Percentiles rank a stretch among this genome's conserved stretches.
Conservation (phyloP, 2,329 filamentous ascomycete species). For the Fusarium poae region DNA sequence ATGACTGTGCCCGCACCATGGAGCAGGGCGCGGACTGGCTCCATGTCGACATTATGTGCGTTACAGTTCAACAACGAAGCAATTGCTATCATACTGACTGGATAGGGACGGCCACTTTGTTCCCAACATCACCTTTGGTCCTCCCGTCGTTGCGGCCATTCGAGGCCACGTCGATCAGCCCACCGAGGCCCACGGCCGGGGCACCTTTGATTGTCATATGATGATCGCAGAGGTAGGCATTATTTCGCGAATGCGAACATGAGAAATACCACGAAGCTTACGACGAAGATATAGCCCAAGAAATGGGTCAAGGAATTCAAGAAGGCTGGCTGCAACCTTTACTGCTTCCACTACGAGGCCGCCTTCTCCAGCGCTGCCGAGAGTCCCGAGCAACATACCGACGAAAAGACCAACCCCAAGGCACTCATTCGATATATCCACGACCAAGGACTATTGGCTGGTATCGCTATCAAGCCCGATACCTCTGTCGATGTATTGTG, state of each 20-base stretch:
- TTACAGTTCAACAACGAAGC: slow-evolving; percentile 6
- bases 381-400: slow-evolving; percentile 76
- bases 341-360: slow-evolving; percentile 99
- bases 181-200: slow-evolving; percentile 76
- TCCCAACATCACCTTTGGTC: slow-evolving; percentile 96
- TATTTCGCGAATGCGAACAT: not conserved
- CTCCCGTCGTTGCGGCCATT: slow-evolving; percentile 95
- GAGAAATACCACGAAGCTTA: slow-evolving; percentile 21
- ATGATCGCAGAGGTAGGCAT: slow-evolving; percentile 92
- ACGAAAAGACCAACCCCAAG: slow-evolving; percentile 81
- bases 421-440: slow-evolving; percentile 94
- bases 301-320: slow-evolving; percentile 98
- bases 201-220: slow-evolving; percentile 99
- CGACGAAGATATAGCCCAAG: slow-evolving; percentile 75
- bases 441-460: slow-evolving; percentile 86
- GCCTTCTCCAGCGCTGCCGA: slow-evolving; percentile 90
- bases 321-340: slow-evolving; percentile 94
- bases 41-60: slow-evolving; percentile 90
- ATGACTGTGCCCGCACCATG: slow-evolving; percentile 89
- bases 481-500: slow-evolving; percentile 92
- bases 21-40: slow-evolving; percentile 90
- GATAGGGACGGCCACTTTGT: slow-evolving; percentile 97
- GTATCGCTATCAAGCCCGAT: slow-evolving; percentile 94
- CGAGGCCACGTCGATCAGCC: slow-evolving; percentile 86
- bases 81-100: slow-evolving; percentile 12